A percentile compares a stretch with the other conserved stretches of the same genome.
These are phyloP conservation scores for Eragrostis nindensis DNA, from an alignment of 176 grass and related monocot species.

Conservation along the genomic window DNA sequence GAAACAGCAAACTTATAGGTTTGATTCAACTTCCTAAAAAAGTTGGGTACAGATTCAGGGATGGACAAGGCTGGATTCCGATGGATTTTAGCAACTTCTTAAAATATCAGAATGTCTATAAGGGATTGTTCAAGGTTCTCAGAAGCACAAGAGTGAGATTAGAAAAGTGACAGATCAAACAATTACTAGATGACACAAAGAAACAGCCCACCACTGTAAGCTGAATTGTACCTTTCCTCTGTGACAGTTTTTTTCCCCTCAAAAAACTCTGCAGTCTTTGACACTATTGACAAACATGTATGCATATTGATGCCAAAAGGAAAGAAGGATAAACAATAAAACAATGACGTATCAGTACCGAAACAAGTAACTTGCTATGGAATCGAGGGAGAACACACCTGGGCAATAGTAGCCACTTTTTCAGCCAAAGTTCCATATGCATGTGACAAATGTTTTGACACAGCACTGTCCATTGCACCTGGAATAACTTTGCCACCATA, in stretches of 20 bases:
- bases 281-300: background rate
- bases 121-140: background rate
- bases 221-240: background rate
- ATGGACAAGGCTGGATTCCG: background rate
- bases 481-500: constrained; percentile 88
- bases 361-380: background rate
- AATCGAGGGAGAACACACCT: constrained; percentile 50
- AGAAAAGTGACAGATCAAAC: background rate
- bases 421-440: constrained; percentile 86
- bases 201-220: background rate
- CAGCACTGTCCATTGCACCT: constrained; percentile 81
- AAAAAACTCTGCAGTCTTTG: background rate
- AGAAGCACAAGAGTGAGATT: background rate
- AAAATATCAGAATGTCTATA: background rate
- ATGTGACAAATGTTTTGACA: constrained; percentile 91
- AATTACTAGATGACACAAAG: background rate
- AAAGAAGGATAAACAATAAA: background rate
- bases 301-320: background rate
- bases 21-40: background rate
- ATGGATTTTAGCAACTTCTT: background rate
- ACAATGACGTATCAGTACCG: background rate
- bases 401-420: constrained; percentile 84
- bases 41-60: background rate
- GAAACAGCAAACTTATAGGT: background rate
- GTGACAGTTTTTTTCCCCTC: too few species aligned